Evolutionary conservation across 2,329 filamentous ascomycete species (phyloP).

Genomic region (Coniella vitis): DNA sequence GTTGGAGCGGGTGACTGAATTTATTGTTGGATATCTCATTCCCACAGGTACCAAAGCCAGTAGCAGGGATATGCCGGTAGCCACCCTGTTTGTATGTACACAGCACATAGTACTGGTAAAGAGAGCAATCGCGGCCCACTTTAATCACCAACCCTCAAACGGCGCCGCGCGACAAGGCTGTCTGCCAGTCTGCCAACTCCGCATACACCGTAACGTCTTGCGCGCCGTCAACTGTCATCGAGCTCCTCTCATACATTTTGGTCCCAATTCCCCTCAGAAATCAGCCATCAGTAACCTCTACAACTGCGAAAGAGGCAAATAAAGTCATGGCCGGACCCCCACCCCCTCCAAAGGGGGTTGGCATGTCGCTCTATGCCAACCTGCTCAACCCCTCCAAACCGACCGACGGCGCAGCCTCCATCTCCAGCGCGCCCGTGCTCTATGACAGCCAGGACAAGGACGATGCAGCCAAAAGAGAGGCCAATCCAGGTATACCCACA

Average conservation of each 20-base stretch:
- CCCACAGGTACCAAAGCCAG: background rate
- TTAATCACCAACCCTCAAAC: background rate
- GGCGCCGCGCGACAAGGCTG: background rate
- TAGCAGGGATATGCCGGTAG: background rate
- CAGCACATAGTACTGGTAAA: too few relatives aligned
- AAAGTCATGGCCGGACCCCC: slow-evolving; percentile 26
- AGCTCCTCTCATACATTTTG: too few relatives aligned
- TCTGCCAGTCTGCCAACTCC: background rate
- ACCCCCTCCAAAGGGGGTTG: slow-evolving; percentile 37
- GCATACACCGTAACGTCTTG: too few relatives aligned
- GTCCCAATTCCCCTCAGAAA: too few relatives aligned
- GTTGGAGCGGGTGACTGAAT: too few relatives aligned
- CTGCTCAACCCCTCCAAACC: slow-evolving; percentile 55
- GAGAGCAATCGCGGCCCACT: background rate
- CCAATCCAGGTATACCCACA: slow-evolving; percentile 32
- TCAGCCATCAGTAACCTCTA: too few relatives aligned
- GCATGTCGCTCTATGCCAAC: slow-evolving; percentile 77
- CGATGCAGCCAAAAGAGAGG: slow-evolving; percentile 51
- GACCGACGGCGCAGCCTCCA: slow-evolving; percentile 48
- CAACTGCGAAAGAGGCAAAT: too few relatives aligned
- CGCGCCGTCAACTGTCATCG: too few relatives aligned
- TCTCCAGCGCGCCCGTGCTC: slow-evolving; percentile 68
- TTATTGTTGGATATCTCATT: too few relatives aligned
- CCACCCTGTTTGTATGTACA: too few relatives aligned
- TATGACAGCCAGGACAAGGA: slow-evolving; percentile 54